Base-by-base conservation (phyloP, 805 yeast species). In the Schwanniomyces sp. region DNA sequence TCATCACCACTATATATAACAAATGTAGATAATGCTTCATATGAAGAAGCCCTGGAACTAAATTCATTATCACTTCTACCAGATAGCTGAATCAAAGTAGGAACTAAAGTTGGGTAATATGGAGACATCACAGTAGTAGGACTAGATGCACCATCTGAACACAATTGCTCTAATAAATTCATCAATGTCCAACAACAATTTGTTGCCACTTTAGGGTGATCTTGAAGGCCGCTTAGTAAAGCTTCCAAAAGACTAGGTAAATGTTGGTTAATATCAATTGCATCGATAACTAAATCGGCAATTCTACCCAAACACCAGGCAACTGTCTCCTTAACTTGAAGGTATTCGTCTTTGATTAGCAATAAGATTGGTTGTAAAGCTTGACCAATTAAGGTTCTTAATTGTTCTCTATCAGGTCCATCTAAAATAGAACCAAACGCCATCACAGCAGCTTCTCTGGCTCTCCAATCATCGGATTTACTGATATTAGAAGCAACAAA, bases 291-390 rank as follows among this genome's bases (percentile, higher is more conserved):
- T 44, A 86, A 72, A 62, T 94, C 98, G 9, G 97, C 95, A 57
- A 94, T 89, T 68, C 97, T 83, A 48, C 99, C 99, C 51, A 94
- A 75, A 72, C 98, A 92, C 99, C 99, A 94, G 4, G 98, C 95
- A 29, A 91, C 97, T 1, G 99, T 91, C 63, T 94, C 99, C 64
- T 89, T 87, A 25, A 94, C 99, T 62, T 90, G 96, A 54, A 90
- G 74, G 30, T 79, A 72, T 26, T 81, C 79, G 67, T 94, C 98
- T 36, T 70, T 74, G 72, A 91, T 89, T 63, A 92, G 76, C 12
- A 66, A 64, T 47, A 91, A 74, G 47, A 94, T 86, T 17, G 97
- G 90, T 29, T 80, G 80, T 52, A 94, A 74, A 2, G 98, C 97
- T 72, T 88, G 92, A 29, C 79, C 81, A 52, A 92, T 85, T 45